A percentile compares a stretch with the other conserved stretches of the same genome.
Evolutionary conservation across 495 filamentous ascomycete species (phyloP).

Genomic region (Penicillium antarcticum): DNA sequence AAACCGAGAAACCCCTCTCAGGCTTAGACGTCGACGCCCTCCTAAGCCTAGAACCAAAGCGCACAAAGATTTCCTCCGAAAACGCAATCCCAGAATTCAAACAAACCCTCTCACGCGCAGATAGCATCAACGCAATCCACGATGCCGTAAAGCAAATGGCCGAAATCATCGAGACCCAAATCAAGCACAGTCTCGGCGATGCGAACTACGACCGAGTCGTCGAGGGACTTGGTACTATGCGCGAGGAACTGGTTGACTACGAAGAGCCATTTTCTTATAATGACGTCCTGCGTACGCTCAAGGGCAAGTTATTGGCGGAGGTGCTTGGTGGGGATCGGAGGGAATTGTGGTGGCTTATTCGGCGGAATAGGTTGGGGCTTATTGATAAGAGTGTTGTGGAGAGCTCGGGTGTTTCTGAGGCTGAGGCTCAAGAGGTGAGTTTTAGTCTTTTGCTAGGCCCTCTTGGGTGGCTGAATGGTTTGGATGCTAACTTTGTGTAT

Average conservation of each 20-base stretch:
- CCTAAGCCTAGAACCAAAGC: constrained; percentile 56
- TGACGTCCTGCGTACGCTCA: constrained; percentile 65
- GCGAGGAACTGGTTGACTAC: constrained; percentile 69
- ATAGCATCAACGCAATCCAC: constrained; percentile 58
- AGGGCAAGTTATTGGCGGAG: constrained; percentile 64
- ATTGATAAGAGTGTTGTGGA: constrained; percentile 62
- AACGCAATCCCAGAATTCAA: constrained; percentile 95
- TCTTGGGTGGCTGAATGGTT: background rate
- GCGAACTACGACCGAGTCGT: constrained; percentile 68
- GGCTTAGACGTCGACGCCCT: constrained; percentile 84
- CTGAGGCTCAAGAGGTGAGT: constrained; percentile 63
- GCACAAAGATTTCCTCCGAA: constrained; percentile 61
- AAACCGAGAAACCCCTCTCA: constrained; percentile 79
- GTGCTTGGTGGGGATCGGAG: constrained; percentile 77
- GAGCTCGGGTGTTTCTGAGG: constrained; percentile 59
- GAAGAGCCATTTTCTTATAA: constrained; percentile 81
- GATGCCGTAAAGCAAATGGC: constrained; percentile 74
- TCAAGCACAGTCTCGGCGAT: constrained; percentile 72
- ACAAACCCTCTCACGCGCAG: constrained; percentile 64
- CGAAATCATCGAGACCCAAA: constrained; percentile 62
- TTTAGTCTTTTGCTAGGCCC: background rate
- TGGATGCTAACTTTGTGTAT: constrained; percentile 9
- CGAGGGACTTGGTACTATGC: constrained; percentile 73
- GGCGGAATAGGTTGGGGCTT: constrained; percentile 65
- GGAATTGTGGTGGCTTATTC: constrained; percentile 78